Evolutionary conservation across 129 eudicot species (phyloP), one percentile per base, ranked within the genome.

Genomic region (Smallanthus sonchifolius): DNA sequence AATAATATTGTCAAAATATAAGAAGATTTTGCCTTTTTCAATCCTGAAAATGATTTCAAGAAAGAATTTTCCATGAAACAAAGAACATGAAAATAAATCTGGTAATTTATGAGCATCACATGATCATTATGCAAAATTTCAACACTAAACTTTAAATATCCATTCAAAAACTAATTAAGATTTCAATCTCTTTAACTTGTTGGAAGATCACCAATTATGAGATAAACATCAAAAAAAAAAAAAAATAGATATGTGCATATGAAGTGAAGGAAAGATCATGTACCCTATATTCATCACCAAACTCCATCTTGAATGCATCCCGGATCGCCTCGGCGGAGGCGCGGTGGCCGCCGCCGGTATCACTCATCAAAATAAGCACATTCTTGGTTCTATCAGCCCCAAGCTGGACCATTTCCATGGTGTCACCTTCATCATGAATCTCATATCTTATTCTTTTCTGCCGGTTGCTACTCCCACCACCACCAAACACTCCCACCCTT

Each of bases 241-340:
- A 0, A 24, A 24, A 24, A 24, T 24, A 24, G 20, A 61, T 0
- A 13, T 37, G 5, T n/a, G 48, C 44, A 64, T 36, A 66, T 61
- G 19, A 42, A 70, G 45, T 9, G n/a, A 10, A 10, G 39, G 51
- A 24, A n/a, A 38, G 10, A 16, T 24, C 30, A 24, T 10, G 2
- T 75, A 89, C 98, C 86, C 74, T 87, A 57, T 92, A 92, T 75
- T 89, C 87, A 80, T 92, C 98, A 42, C 96, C 98, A 67, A 68
- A 92, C 83, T 92, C 94, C 44, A 89, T 79, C 65, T 85, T 84
- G 78, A 92, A 92, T 0, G 98, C 98, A 63, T 92, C 98, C 32
- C 94, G 78, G 42, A 92, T 92, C 20, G 98, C 91, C 87, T 92
- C 98, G 13, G 96, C 98, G 4, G 98, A 92, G 3, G 98, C 98